Conservation (phyloP, 2,329 filamentous ascomycete species). For the Fusarium succisae region DNA sequence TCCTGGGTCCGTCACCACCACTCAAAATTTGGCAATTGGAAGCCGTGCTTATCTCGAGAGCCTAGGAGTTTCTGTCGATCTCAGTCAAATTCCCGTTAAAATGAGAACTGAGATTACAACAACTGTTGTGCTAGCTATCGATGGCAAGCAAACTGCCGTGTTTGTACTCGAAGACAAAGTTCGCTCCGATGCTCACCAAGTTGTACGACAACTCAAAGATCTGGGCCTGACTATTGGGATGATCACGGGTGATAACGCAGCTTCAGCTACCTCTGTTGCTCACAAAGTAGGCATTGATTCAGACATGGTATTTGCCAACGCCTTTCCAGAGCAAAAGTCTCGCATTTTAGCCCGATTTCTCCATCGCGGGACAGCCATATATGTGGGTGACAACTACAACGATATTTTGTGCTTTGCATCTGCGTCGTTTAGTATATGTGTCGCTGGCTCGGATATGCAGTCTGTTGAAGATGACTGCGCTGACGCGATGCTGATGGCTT, state of each 20-base stretch:
- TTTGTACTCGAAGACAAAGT: background rate
- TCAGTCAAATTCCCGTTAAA: fast-evolving
- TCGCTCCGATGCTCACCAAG: background rate
- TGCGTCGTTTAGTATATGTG: background rate
- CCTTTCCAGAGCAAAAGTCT: background rate
- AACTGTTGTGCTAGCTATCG: background rate
- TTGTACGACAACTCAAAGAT: background rate
- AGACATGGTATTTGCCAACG: background rate
- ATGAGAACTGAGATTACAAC: background rate
- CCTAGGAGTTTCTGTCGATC: background rate
- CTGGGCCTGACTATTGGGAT: fast-evolving
- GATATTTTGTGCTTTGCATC: background rate
- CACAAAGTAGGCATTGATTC: background rate
- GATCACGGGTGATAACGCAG: background rate
- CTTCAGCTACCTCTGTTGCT: background rate
- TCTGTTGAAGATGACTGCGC: background rate
- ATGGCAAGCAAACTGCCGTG: background rate
- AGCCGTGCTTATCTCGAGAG: background rate
- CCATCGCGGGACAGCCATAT: background rate
- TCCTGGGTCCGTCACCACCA: fast-evolving
- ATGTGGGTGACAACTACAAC: background rate
- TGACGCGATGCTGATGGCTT: background rate
- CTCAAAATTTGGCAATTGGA: background rate
- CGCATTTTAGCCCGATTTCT: background rate
- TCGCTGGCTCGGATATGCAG: background rate